Evolutionary conservation across 2,329 filamentous ascomycete species (phyloP).

Genomic region (Annulohypoxylon truncatum): DNA sequence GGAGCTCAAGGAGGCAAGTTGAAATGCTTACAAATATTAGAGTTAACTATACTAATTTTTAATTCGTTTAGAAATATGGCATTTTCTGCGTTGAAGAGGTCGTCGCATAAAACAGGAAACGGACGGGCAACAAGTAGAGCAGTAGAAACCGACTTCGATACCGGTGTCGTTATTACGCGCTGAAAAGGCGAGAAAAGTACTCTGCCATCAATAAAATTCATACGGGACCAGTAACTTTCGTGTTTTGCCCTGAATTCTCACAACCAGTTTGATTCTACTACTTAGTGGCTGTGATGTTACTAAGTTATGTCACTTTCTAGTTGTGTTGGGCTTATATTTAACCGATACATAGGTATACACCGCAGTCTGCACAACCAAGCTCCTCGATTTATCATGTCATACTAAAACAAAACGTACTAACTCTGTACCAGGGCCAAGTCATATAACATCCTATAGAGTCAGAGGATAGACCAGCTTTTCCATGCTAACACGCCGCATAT

Average conservation of each 20-base stretch:
- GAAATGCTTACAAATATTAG: neutral
- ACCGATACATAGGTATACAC: no score
- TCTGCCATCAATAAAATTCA: neutral
- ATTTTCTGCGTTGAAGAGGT: constrained; percentile 57
- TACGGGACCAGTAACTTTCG: neutral
- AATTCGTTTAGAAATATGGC: constrained; percentile 59
- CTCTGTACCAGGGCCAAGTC: neutral
- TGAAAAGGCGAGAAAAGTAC: neutral
- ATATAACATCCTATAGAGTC: neutral
- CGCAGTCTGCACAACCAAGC: no score
- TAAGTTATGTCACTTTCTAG: no score
- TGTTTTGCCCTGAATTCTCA: neutral
- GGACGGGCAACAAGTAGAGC: neutral
- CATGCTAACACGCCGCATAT: constrained; percentile 23
- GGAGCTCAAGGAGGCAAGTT: constrained; percentile 63
- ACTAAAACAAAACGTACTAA: no score
- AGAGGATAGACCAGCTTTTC: constrained; percentile 23
- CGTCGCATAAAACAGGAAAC: constrained; percentile 7
- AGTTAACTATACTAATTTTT: neutral
- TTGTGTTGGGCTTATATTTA: no score
- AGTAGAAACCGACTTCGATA: neutral
- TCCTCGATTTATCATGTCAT: no score
- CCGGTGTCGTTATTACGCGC: neutral
- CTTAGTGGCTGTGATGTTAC: neutral
- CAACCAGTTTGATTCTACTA: neutral